Percentiles rank a stretch among this genome's conserved stretches.
Conservation (phyloP, 805 yeast species). For the Saccharomyces eubayanus region DNA sequence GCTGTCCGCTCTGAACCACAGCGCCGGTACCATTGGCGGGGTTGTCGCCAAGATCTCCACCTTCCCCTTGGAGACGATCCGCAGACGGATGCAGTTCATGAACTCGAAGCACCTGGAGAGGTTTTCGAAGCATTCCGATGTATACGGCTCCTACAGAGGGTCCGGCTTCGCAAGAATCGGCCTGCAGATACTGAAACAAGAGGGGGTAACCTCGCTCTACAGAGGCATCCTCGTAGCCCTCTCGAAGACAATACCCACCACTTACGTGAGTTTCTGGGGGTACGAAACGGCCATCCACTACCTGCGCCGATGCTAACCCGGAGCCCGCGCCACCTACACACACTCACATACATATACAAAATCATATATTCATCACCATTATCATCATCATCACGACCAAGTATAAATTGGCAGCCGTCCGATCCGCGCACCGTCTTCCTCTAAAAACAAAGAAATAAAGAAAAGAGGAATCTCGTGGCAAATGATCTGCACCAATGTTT, state of each 20-base stretch:
- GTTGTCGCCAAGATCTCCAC: constrained; percentile 59
- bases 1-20: constrained; percentile 37
- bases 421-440: neutral
- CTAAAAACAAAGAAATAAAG: neutral
- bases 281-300: constrained; percentile 37
- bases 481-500: neutral
- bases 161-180: constrained; percentile 28
- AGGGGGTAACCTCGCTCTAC: constrained; percentile 64
- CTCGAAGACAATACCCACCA: constrained; percentile 72
- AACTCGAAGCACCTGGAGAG: constrained; percentile 15
- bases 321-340: neutral
- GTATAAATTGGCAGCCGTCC: neutral
- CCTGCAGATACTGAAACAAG: constrained; percentile 37
- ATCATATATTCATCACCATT: neutral
- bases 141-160: constrained; percentile 14
- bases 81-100: constrained; percentile 67
- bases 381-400: neutral
- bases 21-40: constrained; percentile 71
- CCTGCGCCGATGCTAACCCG: constrained; percentile 5
- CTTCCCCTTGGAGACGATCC: constrained; percentile 79
- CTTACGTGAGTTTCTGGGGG: constrained; percentile 56
- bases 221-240: constrained; percentile 66
- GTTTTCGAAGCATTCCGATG: constrained; percentile 11
- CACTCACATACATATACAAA: neutral
- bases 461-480: neutral